A percentile compares a stretch with the other conserved stretches of the same genome.
Conservation (phyloP, 73 alveolate genomes). For the Paraurostyla sp. region DNA sequence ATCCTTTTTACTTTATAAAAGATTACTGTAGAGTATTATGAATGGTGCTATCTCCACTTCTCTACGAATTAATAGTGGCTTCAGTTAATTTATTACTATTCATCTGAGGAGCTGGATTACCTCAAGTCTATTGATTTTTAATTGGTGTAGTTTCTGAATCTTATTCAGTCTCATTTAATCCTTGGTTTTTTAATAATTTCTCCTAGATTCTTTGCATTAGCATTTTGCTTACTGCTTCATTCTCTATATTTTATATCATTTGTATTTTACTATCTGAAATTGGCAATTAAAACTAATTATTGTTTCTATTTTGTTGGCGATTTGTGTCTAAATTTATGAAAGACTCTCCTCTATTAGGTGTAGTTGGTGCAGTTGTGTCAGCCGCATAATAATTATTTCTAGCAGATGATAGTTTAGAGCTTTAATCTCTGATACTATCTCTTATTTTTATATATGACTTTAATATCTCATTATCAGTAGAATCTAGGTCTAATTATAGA, state of each 20-base stretch:
- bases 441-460: constrained; percentile 23
- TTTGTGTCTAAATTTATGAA: not conserved
- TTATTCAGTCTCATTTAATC: not conserved
- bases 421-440: not conserved
- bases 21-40: not conserved
- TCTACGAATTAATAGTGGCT: not conserved
- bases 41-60: not conserved
- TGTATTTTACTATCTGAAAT: not conserved
- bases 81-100: not conserved
- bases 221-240: constrained; percentile 38
- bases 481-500: not conserved
- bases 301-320: not conserved
- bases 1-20: not conserved
- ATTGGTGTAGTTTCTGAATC: not conserved
- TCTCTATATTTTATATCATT: not conserved
- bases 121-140: not conserved
- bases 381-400: not conserved
- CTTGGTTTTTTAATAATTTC: not conserved
- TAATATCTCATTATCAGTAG: constrained; percentile 19
- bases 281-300: not conserved
- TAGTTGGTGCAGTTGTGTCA: not conserved
- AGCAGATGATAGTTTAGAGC: not conserved
- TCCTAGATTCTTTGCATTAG: constrained; percentile 9
- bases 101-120: too few species aligned
- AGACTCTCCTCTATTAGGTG: not conserved